Base-by-base conservation (phyloP, 257 asterid genomes). In the Misopates orontium region DNA sequence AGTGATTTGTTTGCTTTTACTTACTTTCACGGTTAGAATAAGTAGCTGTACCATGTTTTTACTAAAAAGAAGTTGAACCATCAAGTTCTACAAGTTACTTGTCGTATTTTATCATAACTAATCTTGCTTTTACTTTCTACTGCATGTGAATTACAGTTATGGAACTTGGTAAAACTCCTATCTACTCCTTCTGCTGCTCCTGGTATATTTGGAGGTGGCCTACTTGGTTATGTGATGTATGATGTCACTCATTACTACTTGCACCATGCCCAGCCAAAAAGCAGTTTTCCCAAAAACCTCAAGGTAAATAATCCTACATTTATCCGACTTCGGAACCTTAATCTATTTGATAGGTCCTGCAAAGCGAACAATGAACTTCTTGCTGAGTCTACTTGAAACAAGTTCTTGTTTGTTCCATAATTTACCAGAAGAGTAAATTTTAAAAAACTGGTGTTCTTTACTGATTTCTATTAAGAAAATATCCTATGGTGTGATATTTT, bases 181-280 rank as follows among this genome's bases (percentile, higher is more conserved):
- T 72, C 85, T 9, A 76, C 95, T 51, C 82, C 88, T 41, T 48
- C 89, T 22, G 75, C 85, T 40, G 66, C 87, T 25, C 96, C 96
- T 47, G 95, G 86, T 72, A 20, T 85, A 47, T 86, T 89, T 62
- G 96, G 83, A 36, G 98, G 98, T 62, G 87, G 84, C 55, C 77
- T 91, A 24, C 79, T 91, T 12, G 96, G 96, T 32, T 91, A 91
- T 47, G 88, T 91, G 73, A 84, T 91, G 75, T 91, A 91, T 58
- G 98, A 91, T 14, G 85, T 84, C 8, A 91, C 96, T 41, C 96
- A 91, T 81, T 91, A 89, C 83, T 87, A 87, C 56, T 70, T 91
- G 79, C 98, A 91, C 80, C 95, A 91, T 18, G 92, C 86, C 0
- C 94, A 87, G 68, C 98, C 98, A 53, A 77, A 80, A 64, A 77